Evolutionary conservation across 257 asterid species (phyloP).

Genomic region (Fraxinus cuspidata): DNA sequence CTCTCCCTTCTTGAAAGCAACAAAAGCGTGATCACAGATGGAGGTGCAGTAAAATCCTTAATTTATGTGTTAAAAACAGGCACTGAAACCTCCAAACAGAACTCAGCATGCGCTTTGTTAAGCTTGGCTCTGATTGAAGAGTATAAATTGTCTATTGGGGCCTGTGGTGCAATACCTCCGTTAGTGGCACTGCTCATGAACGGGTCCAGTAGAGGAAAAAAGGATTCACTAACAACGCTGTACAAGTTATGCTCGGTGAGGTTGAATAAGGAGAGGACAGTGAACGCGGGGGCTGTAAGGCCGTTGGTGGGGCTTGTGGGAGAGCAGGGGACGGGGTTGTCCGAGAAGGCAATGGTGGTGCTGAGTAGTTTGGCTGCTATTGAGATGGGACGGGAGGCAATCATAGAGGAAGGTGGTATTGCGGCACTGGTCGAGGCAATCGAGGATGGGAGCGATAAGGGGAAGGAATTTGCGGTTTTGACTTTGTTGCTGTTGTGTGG

Average conservation of each 20-base stretch:
- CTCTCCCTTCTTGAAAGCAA: slow-evolving; percentile 80
- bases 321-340: slow-evolving; percentile 73
- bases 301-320: slow-evolving; percentile 72
- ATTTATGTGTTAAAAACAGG: slow-evolving; percentile 84
- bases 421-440: slow-evolving; percentile 81
- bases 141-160: slow-evolving; percentile 79
- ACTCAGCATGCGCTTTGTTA: slow-evolving; percentile 86
- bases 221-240: slow-evolving; percentile 86
- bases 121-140: slow-evolving; percentile 84
- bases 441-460: slow-evolving; percentile 82
- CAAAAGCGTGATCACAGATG: slow-evolving; percentile 53
- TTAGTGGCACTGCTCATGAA: slow-evolving; percentile 64
- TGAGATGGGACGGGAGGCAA: slow-evolving; percentile 67
- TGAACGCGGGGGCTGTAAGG: slow-evolving; percentile 77
- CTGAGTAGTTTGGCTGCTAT: slow-evolving; percentile 74
- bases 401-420: slow-evolving; percentile 86
- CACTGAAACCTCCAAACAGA: slow-evolving; percentile 82
- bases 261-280: slow-evolving; percentile 89
- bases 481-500: slow-evolving; percentile 79
- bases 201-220: slow-evolving; percentile 83
- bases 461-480: slow-evolving; percentile 84
- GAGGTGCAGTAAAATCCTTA: slow-evolving; percentile 72
- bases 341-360: slow-evolving; percentile 98
- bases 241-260: slow-evolving; percentile 72
- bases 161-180: slow-evolving; percentile 89